Conservation (phyloP, 495 filamentous ascomycete genomes). For the Penicillium lividum region DNA sequence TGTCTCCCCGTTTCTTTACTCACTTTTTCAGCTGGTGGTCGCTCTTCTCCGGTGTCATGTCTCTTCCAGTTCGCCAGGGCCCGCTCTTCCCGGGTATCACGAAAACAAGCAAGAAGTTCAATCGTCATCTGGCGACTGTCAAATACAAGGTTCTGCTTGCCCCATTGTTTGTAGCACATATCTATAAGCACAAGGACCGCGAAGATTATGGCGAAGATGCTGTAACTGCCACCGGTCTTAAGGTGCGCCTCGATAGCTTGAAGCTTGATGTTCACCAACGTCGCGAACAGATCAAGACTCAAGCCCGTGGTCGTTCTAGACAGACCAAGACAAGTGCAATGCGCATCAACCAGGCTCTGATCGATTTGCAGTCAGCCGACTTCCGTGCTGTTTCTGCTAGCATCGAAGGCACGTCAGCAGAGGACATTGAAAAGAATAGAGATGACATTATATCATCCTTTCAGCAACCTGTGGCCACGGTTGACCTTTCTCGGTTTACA, state of each 20-base stretch:
- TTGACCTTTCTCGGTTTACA: constrained; percentile 84
- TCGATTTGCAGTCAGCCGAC: constrained; percentile 91
- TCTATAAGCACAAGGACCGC: constrained; percentile 97
- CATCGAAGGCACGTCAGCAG: constrained; percentile 73
- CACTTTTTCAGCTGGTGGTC: constrained; percentile 99
- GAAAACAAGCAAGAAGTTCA: constrained; percentile 98
- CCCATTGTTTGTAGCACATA: constrained; percentile 89
- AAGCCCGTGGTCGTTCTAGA: constrained; percentile 68
- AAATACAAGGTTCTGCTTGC: constrained; percentile 95
- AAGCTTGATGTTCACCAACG: constrained; percentile 96
- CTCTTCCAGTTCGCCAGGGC: constrained; percentile 90
- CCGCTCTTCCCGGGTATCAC: constrained; percentile 85
- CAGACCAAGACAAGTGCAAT: constrained; percentile 83
- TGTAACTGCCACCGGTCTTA: constrained; percentile 90
- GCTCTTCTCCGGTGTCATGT: constrained; percentile 92
- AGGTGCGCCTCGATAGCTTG: constrained; percentile 89
- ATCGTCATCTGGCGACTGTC: constrained; percentile 91
- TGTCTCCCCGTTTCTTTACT: constrained; percentile 93
- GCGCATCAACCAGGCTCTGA: constrained; percentile 89
- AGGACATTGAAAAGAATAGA: constrained; percentile 65
- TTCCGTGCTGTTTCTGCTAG: constrained; percentile 90
- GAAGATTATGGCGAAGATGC: constrained; percentile 79
- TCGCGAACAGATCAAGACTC: constrained; percentile 84
- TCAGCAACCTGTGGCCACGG: constrained; percentile 51
- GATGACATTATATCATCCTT: constrained; percentile 59